Percentiles rank a stretch among this genome's conserved stretches.
Conservation (phyloP, 352 stramenopile genomes). For the Globisporangium okanoganense region DNA sequence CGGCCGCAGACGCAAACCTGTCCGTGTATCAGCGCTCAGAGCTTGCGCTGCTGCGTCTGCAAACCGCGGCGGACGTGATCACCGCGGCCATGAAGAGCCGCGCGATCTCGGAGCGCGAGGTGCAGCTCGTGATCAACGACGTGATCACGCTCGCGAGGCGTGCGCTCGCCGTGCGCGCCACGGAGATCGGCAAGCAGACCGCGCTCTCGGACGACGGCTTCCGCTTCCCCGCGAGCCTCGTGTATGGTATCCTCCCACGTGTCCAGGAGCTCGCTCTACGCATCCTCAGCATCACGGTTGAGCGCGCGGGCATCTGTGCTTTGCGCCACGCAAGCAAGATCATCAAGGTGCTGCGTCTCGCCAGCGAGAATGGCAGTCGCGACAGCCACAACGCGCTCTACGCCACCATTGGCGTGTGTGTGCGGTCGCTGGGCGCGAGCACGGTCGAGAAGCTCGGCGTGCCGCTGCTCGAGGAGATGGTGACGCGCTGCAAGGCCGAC, state of each 20-base stretch:
- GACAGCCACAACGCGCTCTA: constrained; percentile 45
- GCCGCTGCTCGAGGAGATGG: constrained; percentile 56
- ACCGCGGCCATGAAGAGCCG: constrained; percentile 40
- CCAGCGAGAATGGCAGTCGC: constrained; percentile 34
- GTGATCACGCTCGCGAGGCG: constrained; percentile 54
- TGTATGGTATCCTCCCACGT: constrained; percentile 62
- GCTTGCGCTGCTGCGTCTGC: constrained; percentile 34
- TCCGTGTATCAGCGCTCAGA: constrained; percentile 60
- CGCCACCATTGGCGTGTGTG: constrained; percentile 42
- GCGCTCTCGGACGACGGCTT: constrained; percentile 76
- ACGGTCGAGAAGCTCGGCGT: constrained; percentile 70
- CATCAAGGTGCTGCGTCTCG: constrained; percentile 54
- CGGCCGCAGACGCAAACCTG: constrained; percentile 27
- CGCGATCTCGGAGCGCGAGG: constrained; percentile 70
- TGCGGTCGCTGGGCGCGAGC: constrained; percentile 53
- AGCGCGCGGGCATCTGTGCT: constrained; percentile 51
- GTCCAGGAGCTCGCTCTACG: constrained; percentile 48
- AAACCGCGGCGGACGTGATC: constrained; percentile 35
- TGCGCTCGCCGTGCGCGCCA: constrained; percentile 53
- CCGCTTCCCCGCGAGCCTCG: constrained; percentile 63
- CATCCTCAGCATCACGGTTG: constrained; percentile 35
- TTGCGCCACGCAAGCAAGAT: constrained; percentile 69
- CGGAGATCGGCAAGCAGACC: constrained; percentile 79
- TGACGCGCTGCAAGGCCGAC: constrained; percentile 47
- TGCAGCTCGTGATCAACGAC: constrained; percentile 57